Percentiles rank a stretch among this genome's conserved stretches.
Conservation (phyloP, 192 early-diverging fungal species). For the Coemansia sp. region DNA sequence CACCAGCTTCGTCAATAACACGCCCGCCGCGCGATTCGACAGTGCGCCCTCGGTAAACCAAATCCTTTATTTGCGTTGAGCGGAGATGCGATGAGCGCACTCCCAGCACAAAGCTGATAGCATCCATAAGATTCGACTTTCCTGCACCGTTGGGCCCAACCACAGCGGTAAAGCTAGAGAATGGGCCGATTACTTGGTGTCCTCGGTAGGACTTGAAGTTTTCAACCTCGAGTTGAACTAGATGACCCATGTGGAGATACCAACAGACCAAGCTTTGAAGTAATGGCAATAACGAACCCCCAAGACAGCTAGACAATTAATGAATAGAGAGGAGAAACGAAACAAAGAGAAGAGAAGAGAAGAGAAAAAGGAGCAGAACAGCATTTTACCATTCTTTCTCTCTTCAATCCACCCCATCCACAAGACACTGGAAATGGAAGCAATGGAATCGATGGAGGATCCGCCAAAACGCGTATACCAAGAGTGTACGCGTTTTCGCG, state of each 20-base stretch:
- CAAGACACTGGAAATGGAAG: too few species aligned
- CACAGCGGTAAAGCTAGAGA: conserved; percentile 91
- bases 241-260: conserved; percentile 65
- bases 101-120: conserved; percentile 97
- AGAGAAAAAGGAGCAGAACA: too few species aligned
- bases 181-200: conserved; percentile 89
- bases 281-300: too few species aligned
- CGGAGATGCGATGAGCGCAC: conserved; percentile 91
- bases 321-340: too few species aligned
- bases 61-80: conserved; percentile 83
- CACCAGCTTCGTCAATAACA: conserved; percentile 53
- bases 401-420: too few species aligned
- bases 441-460: too few species aligned
- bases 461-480: too few species aligned
- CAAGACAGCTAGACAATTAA: too few species aligned
- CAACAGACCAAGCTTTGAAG: not conserved
- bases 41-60: conserved; percentile 81
- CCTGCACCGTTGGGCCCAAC: conserved; percentile 98
- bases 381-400: too few species aligned
- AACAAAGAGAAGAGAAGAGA: too few species aligned
- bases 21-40: conserved; percentile 49
- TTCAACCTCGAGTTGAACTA: conserved; percentile 87
- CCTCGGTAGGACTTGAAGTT: conserved; percentile 99
- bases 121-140: conserved; percentile 99
- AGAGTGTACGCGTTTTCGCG: too few species aligned